Conservation (phyloP, 2,329 filamentous ascomycete genomes). For the Trematosphaeria pertusa region DNA sequence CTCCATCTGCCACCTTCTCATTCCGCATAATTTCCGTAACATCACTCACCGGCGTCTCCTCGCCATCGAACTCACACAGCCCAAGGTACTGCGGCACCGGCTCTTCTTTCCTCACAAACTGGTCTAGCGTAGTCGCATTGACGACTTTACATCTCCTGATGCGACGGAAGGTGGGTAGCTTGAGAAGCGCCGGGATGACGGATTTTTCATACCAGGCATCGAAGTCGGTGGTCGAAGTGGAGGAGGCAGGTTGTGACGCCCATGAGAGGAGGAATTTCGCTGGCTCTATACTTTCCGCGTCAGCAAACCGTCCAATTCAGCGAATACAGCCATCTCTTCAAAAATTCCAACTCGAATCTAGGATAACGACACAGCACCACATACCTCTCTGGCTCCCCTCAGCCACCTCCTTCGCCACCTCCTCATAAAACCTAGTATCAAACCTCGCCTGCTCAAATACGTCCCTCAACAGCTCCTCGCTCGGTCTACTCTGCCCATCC, state of each 20-base stretch:
- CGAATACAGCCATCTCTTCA: too few relatives aligned
- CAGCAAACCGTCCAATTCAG: too few relatives aligned
- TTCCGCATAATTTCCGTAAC: constrained; percentile 21
- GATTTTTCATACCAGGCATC: too few relatives aligned
- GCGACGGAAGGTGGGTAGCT: too few relatives aligned
- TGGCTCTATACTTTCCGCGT: neutral
- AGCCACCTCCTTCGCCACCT: constrained; percentile 5
- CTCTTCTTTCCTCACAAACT: constrained; percentile 21
- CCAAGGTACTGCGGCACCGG: constrained; percentile 24
- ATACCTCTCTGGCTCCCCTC: neutral
- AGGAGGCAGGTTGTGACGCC: too few relatives aligned
- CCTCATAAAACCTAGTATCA: constrained; percentile 35
- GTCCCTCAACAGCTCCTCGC: constrained; percentile 21
- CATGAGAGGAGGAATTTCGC: constrained; percentile 22
- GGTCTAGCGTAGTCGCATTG: constrained; percentile 24
- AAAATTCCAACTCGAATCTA: neutral
- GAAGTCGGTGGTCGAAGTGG: too few relatives aligned
- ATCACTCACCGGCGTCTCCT: constrained; percentile 25
- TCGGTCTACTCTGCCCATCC: constrained; percentile 29
- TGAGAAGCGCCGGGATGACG: too few relatives aligned
- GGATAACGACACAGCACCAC: neutral
- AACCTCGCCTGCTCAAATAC: constrained; percentile 36
- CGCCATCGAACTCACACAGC: constrained; percentile 32
- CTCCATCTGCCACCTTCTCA: constrained; percentile 20
- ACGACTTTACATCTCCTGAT: constrained; percentile 26